phyloP scores from a whole-genome alignment of 2,329 filamentous ascomycete species.

The Colletotrichum sp. region DNA sequence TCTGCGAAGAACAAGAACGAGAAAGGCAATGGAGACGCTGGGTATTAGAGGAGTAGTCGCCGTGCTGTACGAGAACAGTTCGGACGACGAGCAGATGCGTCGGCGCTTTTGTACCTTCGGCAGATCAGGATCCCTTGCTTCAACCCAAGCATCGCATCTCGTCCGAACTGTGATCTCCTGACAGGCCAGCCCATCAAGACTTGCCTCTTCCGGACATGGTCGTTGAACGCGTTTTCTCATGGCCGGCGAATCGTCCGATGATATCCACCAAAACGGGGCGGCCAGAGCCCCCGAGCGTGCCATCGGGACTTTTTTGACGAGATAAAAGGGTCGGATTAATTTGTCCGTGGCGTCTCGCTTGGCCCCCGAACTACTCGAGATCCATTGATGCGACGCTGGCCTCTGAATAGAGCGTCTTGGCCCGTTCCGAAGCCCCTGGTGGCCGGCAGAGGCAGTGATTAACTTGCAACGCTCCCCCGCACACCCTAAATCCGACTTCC shows the following conservation, averaged over 20 bases:
- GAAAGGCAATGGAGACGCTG: background rate
- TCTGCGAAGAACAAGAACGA: background rate
- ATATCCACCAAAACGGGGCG: background rate
- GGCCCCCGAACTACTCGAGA: background rate
- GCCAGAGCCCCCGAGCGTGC: background rate
- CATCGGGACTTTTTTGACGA: background rate
- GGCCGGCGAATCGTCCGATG: background rate
- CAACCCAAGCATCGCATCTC: background rate
- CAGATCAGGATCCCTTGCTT: background rate
- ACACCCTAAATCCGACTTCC: background rate
- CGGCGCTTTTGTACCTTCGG: background rate
- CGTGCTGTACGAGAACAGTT: background rate
- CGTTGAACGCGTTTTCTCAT: background rate
- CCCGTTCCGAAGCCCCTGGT: background rate
- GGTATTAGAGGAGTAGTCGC: background rate
- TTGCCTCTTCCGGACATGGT: background rate
- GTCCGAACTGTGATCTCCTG: background rate
- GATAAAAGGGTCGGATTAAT: background rate
- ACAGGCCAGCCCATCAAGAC: background rate
- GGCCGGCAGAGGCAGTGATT: background rate
- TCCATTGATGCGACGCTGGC: background rate
- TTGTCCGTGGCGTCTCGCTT: background rate
- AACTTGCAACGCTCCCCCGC: slow-evolving; percentile 1
- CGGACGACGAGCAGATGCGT: background rate
- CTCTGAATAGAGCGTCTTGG: background rate